Conservation (phyloP, 2,329 filamentous ascomycete species). For the Metarhizium anisopliae region DNA sequence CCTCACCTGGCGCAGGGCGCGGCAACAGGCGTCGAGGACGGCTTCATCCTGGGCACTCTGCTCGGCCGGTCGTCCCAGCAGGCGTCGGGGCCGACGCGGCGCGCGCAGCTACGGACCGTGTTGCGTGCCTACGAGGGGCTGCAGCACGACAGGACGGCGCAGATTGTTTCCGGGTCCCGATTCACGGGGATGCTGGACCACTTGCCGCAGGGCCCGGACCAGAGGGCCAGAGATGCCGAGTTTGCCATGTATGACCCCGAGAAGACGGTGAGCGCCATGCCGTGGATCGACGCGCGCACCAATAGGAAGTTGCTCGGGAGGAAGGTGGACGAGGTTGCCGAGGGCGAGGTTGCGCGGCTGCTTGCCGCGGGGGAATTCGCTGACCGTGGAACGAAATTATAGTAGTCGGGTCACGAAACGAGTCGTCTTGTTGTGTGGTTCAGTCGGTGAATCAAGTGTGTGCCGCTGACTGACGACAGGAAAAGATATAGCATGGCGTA, state of each 20-base stretch:
- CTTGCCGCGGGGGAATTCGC: background rate
- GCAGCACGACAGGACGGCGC: conserved; percentile 4
- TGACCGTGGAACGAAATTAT: background rate
- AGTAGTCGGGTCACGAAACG: background rate
- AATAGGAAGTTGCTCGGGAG: conserved; percentile 6
- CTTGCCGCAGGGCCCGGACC: conserved; percentile 1
- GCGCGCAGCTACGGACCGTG: background rate
- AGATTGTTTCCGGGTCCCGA: conserved; percentile 5
- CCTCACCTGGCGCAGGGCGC: conserved; percentile 18
- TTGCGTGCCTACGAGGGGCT: conserved; percentile 5
- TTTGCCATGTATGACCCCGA: conserved; percentile 4
- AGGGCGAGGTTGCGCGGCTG: conserved; percentile 2
- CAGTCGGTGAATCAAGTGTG: background rate
- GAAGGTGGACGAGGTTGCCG: conserved; percentile 4
- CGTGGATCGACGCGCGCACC: conserved; percentile 9
- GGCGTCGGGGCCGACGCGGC: background rate
- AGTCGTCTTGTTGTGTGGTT: background rate
- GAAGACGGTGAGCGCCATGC: conserved; percentile 5
- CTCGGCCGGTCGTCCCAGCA: conserved; percentile 15
- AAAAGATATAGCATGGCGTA: background rate
- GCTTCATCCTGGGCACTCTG: conserved; percentile 13
- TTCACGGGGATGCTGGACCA: conserved; percentile 6
- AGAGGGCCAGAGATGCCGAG: conserved; percentile 8
- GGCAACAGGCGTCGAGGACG: conserved; percentile 17
- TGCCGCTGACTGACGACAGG: background rate